Evolutionary conservation across 2,329 filamentous ascomycete species (phyloP).

Genomic region (Hymenoscyphus fructigenus): DNA sequence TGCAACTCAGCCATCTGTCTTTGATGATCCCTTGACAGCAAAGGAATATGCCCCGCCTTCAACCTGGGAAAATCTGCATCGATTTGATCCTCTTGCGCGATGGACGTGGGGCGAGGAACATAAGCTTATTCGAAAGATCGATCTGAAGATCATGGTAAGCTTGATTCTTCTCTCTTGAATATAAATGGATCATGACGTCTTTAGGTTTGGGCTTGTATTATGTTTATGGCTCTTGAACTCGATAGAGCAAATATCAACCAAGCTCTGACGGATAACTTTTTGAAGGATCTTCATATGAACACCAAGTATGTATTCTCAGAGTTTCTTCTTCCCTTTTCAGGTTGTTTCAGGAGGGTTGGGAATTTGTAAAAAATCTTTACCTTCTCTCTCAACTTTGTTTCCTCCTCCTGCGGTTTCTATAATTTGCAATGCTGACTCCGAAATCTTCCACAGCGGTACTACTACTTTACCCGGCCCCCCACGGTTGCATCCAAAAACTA

Average conservation of each 20-base stretch:
- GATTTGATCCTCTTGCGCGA: slow-evolving; percentile 29
- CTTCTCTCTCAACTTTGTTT: no score
- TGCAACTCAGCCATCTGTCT: slow-evolving; percentile 31
- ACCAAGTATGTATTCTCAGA: slow-evolving; percentile 38
- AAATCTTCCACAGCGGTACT: no score
- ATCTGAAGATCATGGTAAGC: slow-evolving; percentile 37
- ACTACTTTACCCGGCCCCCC: no score
- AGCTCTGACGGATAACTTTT: slow-evolving; percentile 54
- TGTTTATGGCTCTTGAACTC: slow-evolving; percentile 62
- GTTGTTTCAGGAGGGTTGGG: neutral
- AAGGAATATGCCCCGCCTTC: slow-evolving; percentile 30
- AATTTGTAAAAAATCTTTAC: neutral
- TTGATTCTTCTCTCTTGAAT: neutral
- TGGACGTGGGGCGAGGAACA: slow-evolving; percentile 34
- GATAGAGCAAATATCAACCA: slow-evolving; percentile 60
- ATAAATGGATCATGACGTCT: slow-evolving; percentile 8
- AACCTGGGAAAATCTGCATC: slow-evolving; percentile 29
- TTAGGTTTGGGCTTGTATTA: slow-evolving; percentile 45
- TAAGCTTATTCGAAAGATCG: slow-evolving; percentile 30
- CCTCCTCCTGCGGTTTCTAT: no score
- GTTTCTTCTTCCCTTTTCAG: neutral
- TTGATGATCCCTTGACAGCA: slow-evolving; percentile 29
- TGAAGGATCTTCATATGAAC: slow-evolving; percentile 50
- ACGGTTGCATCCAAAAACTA: neutral
- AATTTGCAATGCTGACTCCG: no score